Base-by-base conservation (phyloP, 768 basidiomycete genomes). In the Solioccasus polychromus region DNA sequence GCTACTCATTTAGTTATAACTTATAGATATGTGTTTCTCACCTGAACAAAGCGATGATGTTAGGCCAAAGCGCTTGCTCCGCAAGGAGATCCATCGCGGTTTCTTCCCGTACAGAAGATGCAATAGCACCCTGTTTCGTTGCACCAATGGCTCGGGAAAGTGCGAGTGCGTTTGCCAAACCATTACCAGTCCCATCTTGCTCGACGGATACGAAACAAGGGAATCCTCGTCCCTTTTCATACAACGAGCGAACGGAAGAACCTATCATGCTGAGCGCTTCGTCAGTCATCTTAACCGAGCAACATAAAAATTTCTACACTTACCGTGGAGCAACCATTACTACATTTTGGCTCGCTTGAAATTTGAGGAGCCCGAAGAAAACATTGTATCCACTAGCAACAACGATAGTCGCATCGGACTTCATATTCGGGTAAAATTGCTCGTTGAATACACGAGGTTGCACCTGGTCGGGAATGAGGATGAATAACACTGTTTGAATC, bases 301-400 rank as follows among this genome's bases (percentile, higher is more conserved):
- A 38, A 25, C 11, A 45, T 15, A 22, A 19, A 8, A 29, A 38
- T 12, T 23, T 25, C 4, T 41, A 17, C 22, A 51, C 49, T 22
- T 40, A 39, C 80, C 81, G 72, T 11, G 81, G 81, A 15, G 80
- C 81, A 39, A 83, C 81, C 81, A 83, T 83, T 20, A 82, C 75
- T 22, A 82, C 78, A 56, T 81, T 73, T 53, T 82, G 80, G 17
- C 67, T 62, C 2, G 73, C 62, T 41, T 70, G 69, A 59, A 83
- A 80, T 26, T 77, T 62, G 20, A 83, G 65, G 17, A 82, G 68
- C 51, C 78, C 77, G 68, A 68, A 82, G 61, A 79, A 80, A 26
- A 83, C 79, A 46, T 83, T 83, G 53, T 83, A 83, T 26, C 81
- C 82, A 44, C 79, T 80, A 34, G 82, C 82, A 39, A 83, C 71